Evolutionary conservation across 805 yeast species (phyloP), one percentile per base, ranked within the genome.

Genomic region (Candida morakotiae): DNA sequence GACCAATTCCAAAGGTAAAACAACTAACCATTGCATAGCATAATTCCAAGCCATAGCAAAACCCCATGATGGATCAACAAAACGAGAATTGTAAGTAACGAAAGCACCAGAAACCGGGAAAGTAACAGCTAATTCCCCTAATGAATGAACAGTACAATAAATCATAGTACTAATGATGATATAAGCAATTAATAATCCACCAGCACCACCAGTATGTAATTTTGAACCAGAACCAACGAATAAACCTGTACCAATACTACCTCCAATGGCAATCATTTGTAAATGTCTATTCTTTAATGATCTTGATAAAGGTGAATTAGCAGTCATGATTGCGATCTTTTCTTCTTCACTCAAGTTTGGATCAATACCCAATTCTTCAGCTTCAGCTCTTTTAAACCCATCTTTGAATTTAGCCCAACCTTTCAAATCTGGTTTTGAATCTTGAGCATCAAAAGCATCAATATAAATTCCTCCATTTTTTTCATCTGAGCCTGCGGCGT

Each of bases 181-280:
- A 66, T 79, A 80, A 35, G 78, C 81, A 40, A 80, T 75, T 34
- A 80, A 52, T 45, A 67, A 37, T 83, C 81, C 69, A 47, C 81
- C 84, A 11, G 91, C 89, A 23, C 91, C 91, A 56, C 87, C 83
- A 22, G 70, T 62, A 14, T 69, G 45, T 35, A 84, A 59, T 2
- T 84, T 73, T 14, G 71, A 56, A 45, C 87, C 85, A 2, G 87
- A 74, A 52, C 87, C 87, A 23, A 87, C 83, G 43, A 87, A 78
- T 36, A 86, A 66, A 56, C 93, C 95, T 11, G 93, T 82, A 51
- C 95, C 95, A 48, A 86, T 84, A 42, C 83, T 73, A 32, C 91
- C 88, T 49, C 91, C 91, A 44, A 84, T 69, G 36, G 94, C 89
- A 62, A 84, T 85, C 88, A 84, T 81, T 46, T 81, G 81, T 48